Base-by-base conservation (phyloP, 495 filamentous ascomycete genomes). In the Hypoxylon lenormandii region DNA sequence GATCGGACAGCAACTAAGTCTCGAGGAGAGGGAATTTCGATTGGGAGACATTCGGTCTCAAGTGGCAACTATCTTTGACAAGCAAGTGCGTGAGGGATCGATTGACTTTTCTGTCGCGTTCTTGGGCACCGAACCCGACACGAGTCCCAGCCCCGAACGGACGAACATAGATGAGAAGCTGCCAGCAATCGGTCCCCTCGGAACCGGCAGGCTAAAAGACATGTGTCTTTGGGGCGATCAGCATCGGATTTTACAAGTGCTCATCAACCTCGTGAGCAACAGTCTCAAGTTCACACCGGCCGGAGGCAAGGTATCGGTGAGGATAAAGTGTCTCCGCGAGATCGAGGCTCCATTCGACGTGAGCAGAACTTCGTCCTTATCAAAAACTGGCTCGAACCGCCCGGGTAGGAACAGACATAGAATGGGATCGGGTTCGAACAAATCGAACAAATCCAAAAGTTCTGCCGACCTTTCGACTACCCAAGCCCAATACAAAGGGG, bases 251-350 rank as follows among this genome's bases (percentile, higher is more conserved):
- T 78, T 96, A 11, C 93, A 97, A 72, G 90, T 96, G 26, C 85
- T 97, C 46, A 96, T 97, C 80, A 97, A 97, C 73, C 83, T 97
- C 12, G 92, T 97, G 40, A 92, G 90, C 78, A 97, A 97, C 78
- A 92, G 90, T 72, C 80, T 97, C 12, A 97, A 97, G 74, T 97
- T 97, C 72, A 97, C 94, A 1, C 92, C 92, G 0, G 79, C 88
- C 40, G 86, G 89, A 6, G 93, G 93, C 8, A 86, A 82, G 42
- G 89, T 96, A 1, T 80, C 87, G 13, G 85, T 96, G 26, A 84
- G 87, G 11, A 92, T 97, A 60, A 87, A 84, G 57, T 93, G 92
- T 64, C 60, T 87, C 3, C 88, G 88, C 21, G 87, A 90, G 66
- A 76, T 81, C 55, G 82, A 80, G 28, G 8, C 40, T 33, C 37